Conservation (phyloP, 176 grass and related monocot species). For the Urochloa ruziziensis region DNA sequence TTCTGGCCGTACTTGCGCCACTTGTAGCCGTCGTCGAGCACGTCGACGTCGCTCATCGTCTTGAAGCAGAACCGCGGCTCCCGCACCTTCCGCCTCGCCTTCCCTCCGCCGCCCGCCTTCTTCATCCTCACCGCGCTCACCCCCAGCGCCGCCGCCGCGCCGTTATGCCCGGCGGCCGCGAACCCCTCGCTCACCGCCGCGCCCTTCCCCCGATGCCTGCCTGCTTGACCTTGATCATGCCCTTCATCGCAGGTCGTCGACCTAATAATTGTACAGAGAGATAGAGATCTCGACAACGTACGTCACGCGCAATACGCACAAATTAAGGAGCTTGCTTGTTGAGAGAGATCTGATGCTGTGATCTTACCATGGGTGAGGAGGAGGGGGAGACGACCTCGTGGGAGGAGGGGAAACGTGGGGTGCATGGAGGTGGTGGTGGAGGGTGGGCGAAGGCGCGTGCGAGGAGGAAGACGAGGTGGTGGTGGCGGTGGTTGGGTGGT, state of each 20-base stretch:
- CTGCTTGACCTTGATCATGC: constrained; percentile 13
- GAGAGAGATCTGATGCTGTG: not conserved
- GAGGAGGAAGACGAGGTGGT: not conserved
- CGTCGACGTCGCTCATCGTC: constrained; percentile 98
- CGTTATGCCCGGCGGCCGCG: not conserved
- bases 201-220: constrained; percentile 17
- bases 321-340: not conserved
- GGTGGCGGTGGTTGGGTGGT: constrained; percentile 37
- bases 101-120: constrained; percentile 37
- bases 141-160: constrained; percentile 7
- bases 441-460: constrained; percentile 18
- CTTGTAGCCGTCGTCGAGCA: constrained; percentile 98
- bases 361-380: constrained; percentile 42
- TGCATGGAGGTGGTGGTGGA: constrained; percentile 27
- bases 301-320: not conserved
- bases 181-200: not conserved
- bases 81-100: constrained; percentile 78
- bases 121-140: constrained; percentile 63
- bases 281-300: not conserved
- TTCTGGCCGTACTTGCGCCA: constrained; percentile 99
- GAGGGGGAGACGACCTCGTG: constrained; percentile 26
- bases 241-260: constrained; percentile 20
- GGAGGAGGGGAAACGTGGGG: constrained; percentile 10
- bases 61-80: constrained; percentile 99
- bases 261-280: not conserved